Percentiles rank a stretch among this genome's conserved stretches.
Conservation (phyloP, 1,284 basidiomycete genomes). For the Ustilago tritici region DNA sequence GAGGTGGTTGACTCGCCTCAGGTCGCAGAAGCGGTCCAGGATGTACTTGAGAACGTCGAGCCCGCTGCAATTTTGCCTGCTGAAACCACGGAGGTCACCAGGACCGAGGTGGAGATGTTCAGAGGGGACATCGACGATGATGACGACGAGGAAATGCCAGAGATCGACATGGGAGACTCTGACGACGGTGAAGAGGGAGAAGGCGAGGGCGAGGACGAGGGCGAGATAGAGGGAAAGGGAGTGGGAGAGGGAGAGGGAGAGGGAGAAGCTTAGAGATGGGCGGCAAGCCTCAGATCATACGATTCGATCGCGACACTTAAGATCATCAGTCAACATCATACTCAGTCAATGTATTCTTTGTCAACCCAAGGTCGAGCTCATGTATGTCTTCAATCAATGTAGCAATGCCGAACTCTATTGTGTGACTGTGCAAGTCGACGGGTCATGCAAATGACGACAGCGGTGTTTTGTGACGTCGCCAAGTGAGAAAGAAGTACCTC, state of each 20-base stretch:
- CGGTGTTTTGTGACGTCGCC: neutral
- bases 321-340: neutral
- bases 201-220: too few relatives aligned
- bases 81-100: neutral
- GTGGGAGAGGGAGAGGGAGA: neutral
- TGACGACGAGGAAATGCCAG: conserved; percentile 57
- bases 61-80: neutral
- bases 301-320: neutral
- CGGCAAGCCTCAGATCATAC: neutral
- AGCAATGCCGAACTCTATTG: neutral
- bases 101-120: conserved; percentile 1
- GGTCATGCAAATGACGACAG: neutral
- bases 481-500: neutral
- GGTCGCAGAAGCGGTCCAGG: conserved; percentile 10
- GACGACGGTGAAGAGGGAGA: conserved; percentile 42
- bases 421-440: neutral
- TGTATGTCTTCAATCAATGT: neutral
- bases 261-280: neutral
- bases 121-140: conserved; percentile 28
- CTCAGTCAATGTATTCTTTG: neutral
- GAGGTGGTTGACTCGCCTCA: conserved; percentile 13
- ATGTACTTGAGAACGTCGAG: neutral
- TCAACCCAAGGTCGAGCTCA: neutral
- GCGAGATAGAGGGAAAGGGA: too few relatives aligned
- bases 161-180: conserved; percentile 50